Evolutionary conservation across 129 eudicot genomes (phyloP).

Genomic region (Escallonia herrerae): DNA sequence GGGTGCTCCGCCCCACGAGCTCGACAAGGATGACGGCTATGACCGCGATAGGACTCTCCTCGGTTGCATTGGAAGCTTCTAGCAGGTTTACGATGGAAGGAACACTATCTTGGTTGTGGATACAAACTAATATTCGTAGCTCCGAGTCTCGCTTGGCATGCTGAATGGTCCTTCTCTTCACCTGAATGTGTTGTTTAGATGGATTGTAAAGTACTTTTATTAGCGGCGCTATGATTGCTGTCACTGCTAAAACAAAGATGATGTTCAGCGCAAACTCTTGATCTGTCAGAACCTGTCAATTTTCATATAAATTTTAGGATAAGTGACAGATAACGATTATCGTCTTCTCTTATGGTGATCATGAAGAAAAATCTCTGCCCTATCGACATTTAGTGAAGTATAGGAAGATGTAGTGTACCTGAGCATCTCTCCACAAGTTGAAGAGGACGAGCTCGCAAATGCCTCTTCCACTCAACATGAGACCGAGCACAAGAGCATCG

Average conservation of each 20-base stretch:
- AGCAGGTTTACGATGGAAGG: constrained; percentile 33
- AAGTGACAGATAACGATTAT: no score
- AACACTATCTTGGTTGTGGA: constrained; percentile 28
- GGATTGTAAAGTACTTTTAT: constrained; percentile 34
- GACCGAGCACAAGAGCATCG: constrained; percentile 32
- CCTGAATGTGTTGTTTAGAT: constrained; percentile 1
- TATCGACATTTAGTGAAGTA: background rate
- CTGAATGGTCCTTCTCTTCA: constrained; percentile 35
- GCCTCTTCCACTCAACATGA: constrained; percentile 35
- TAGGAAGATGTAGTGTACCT: constrained; percentile 9
- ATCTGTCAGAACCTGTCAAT: constrained; percentile 17
- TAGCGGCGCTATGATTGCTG: constrained; percentile 29
- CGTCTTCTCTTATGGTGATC: no score
- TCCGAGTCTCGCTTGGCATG: constrained; percentile 27
- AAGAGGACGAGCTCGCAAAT: constrained; percentile 26
- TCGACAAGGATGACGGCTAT: constrained; percentile 32
- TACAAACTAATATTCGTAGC: constrained; percentile 33
- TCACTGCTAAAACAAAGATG: constrained; percentile 15
- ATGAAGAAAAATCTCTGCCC: no score
- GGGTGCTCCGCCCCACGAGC: constrained; percentile 28
- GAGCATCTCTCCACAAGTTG: constrained; percentile 21
- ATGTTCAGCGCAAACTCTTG: constrained; percentile 31
- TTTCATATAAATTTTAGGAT: background rate
- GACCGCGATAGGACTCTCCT: constrained; percentile 24
- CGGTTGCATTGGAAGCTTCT: constrained; percentile 32